A percentile compares a stretch with the other conserved stretches of the same genome.
Conservation (phyloP, 2,329 filamentous ascomycete species). For the Chaetomium sp. region DNA sequence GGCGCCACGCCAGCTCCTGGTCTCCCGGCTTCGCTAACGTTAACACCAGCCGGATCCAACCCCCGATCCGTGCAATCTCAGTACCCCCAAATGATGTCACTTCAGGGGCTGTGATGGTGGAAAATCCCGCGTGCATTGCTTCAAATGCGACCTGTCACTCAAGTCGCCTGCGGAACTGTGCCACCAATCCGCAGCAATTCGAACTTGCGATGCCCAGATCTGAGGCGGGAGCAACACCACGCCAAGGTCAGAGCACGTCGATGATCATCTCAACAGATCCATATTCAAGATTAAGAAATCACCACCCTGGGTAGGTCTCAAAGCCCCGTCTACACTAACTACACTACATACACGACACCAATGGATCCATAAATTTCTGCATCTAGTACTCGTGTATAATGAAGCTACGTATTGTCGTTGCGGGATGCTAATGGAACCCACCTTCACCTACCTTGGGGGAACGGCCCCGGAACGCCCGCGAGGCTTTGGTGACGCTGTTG, state of each 20-base stretch:
- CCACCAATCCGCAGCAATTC: not conserved
- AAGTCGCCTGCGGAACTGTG: not conserved
- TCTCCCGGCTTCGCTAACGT: not conserved
- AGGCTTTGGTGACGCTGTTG: not conserved
- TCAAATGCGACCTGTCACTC: not conserved
- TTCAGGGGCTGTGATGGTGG: not conserved
- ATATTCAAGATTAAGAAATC: not conserved
- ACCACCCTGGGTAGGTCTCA: not conserved
- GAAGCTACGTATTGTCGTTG: too few species aligned
- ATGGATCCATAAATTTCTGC: too few species aligned
- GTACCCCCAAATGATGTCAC: not conserved
- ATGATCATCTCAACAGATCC: not conserved
- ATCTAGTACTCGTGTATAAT: too few species aligned
- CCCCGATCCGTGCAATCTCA: too few species aligned
- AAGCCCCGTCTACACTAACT: not conserved
- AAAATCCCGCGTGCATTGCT: not conserved
- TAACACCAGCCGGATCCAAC: too few species aligned
- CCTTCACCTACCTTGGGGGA: not conserved
- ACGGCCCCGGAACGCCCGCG: not conserved
- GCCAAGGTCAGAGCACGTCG: not conserved
- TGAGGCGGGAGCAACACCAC: too few species aligned
- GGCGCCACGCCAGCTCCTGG: constrained; percentile 11
- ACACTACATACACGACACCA: not conserved
- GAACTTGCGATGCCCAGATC: not conserved
- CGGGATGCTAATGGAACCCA: too few species aligned